These are phyloP conservation scores for Annulohypoxylon bovei DNA, from an alignment of 495 filamentous ascomycete species.

Conservation along the genomic window DNA sequence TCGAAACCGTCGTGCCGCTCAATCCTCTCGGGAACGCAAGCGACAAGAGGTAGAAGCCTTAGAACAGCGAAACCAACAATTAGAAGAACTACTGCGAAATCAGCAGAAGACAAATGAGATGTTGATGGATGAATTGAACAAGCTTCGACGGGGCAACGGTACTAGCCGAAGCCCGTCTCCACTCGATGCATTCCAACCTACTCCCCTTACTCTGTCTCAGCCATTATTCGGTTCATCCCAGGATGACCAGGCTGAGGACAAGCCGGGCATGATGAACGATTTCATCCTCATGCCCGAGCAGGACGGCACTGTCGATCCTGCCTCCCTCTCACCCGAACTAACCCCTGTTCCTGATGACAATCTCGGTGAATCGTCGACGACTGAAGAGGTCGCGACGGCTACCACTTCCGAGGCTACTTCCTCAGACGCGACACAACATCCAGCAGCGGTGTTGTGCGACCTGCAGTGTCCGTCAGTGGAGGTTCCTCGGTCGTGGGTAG, in stretches of 20 bases:
- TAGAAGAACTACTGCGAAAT: constrained; percentile 71
- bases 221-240: constrained; percentile 59
- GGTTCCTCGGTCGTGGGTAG: constrained; percentile 67
- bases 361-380: constrained; percentile 28
- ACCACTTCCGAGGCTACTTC: constrained; percentile 64
- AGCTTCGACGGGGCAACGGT: constrained; percentile 66
- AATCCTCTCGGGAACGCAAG: constrained; percentile 96
- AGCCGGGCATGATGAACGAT: constrained; percentile 49
- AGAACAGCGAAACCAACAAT: constrained; percentile 77
- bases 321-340: constrained; percentile 63
- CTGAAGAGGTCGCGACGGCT: constrained; percentile 39
- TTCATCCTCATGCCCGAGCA: constrained; percentile 49
- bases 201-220: constrained; percentile 62
- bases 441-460: constrained; percentile 99
- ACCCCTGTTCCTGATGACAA: constrained; percentile 55
- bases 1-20: constrained; percentile 92
- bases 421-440: constrained; percentile 98
- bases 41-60: constrained; percentile 91
- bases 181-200: constrained; percentile 51
- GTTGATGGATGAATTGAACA: constrained; percentile 71
- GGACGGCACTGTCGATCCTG: constrained; percentile 63
- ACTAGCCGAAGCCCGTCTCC: constrained; percentile 54
- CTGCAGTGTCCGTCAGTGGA: constrained; percentile 97
- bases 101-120: constrained; percentile 72
- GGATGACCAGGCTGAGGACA: constrained; percentile 45